A percentile compares a stretch with the other conserved stretches of the same genome.
phyloP scores from a whole-genome alignment of 176 grass and related monocot species.

The Pharus latifolius region DNA sequence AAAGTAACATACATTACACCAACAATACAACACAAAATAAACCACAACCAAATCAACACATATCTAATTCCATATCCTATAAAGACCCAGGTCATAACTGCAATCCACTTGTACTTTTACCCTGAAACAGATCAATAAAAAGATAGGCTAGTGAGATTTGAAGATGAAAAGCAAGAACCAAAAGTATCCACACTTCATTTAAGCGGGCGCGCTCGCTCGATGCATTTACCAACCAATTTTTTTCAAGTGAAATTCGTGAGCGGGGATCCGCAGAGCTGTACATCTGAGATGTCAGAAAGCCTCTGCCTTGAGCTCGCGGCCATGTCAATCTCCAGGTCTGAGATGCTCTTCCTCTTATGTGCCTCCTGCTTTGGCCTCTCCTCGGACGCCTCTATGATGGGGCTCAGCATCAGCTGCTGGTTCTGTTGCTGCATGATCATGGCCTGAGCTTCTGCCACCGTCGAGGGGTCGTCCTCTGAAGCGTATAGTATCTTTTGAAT shows the following conservation, averaged over 20 bases:
- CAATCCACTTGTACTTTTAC: neutral
- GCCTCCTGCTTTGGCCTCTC: constrained; percentile 48
- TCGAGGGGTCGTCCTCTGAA: constrained; percentile 37
- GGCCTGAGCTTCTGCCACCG: constrained; percentile 41
- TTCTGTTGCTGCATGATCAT: constrained; percentile 42
- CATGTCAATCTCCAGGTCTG: constrained; percentile 49
- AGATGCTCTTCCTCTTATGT: constrained; percentile 75
- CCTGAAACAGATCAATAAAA: neutral
- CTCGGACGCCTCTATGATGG: constrained; percentile 56
- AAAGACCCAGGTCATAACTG: constrained; percentile 3
- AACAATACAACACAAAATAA: neutral
- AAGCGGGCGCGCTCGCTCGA: too few species aligned
- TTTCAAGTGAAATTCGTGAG: constrained; percentile 54
- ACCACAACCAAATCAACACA: neutral
- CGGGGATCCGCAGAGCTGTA: constrained; percentile 62
- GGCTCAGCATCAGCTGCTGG: constrained; percentile 40
- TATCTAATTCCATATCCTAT: neutral
- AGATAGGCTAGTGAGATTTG: too few species aligned
- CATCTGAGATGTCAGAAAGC: constrained; percentile 76
- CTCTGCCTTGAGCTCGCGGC: constrained; percentile 54
- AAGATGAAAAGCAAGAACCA: too few species aligned
- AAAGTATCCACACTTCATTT: too few species aligned
- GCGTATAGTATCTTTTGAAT: constrained; percentile 78
- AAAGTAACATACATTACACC: neutral
- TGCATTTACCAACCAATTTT: too few species aligned